phyloP scores from a whole-genome alignment of 495 filamentous ascomycete genomes.

The Penicillium crystallinum region DNA sequence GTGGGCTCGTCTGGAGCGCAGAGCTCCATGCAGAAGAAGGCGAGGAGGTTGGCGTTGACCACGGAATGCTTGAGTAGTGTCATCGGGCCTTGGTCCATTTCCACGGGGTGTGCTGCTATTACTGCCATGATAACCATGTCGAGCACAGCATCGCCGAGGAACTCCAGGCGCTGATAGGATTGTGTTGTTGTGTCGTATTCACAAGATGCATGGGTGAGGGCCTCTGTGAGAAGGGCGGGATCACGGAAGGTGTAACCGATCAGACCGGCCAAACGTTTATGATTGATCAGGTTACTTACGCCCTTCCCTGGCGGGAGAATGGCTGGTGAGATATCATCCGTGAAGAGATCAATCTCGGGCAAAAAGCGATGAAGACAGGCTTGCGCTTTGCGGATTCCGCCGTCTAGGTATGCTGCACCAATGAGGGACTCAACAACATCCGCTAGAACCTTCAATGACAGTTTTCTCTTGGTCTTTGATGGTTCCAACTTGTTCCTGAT shows the following conservation, averaged over 20 bases:
- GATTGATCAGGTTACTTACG: conserved; percentile 8
- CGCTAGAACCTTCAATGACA: conserved; percentile 78
- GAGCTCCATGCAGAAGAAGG: conserved; percentile 65
- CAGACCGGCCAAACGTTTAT: conserved; percentile 12
- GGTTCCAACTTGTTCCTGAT: conserved; percentile 38
- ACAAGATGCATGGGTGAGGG: conserved; percentile 78
- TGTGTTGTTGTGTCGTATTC: conserved; percentile 42
- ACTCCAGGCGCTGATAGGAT: conserved; percentile 86
- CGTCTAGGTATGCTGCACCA: conserved; percentile 70
- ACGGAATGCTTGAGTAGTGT: conserved; percentile 68
- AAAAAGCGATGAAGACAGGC: conserved; percentile 61
- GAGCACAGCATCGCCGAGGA: conserved; percentile 81
- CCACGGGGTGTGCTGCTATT: conserved; percentile 40
- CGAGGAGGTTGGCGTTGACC: conserved; percentile 84
- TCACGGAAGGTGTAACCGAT: conserved; percentile 63
- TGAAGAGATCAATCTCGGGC: conserved; percentile 45
- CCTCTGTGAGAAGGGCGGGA: conserved; percentile 69
- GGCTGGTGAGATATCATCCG: not conserved
- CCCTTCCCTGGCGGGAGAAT: not conserved
- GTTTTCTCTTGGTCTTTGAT: conserved; percentile 23
- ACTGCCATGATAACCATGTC: conserved; percentile 66
- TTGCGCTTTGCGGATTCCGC: conserved; percentile 57
- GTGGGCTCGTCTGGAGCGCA: conserved; percentile 12
- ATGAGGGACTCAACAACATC: conserved; percentile 88
- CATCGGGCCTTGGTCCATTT: conserved; percentile 61